phyloP scores from a whole-genome alignment of 441 rosid genomes.

The Eutrema salsugineum region DNA sequence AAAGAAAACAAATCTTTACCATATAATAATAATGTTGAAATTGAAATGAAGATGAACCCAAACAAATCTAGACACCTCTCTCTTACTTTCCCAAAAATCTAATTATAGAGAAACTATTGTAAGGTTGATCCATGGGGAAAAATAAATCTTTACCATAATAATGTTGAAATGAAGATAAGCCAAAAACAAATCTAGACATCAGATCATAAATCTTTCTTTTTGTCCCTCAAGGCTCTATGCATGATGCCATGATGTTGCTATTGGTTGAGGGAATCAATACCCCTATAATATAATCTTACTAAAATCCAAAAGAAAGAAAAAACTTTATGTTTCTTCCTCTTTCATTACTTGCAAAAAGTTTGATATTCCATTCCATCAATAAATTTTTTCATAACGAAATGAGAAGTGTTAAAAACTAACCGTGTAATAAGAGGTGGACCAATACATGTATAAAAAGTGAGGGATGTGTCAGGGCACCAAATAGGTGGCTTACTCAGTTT shows the following conservation, averaged over 20 bases:
- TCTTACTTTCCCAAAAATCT: background rate
- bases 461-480: conserved; percentile 27
- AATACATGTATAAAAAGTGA: conserved; percentile 22
- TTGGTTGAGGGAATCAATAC: conserved; percentile 31
- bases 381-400: background rate
- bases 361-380: background rate
- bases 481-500: conserved; percentile 31
- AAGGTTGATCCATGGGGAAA: background rate
- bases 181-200: conserved; percentile 29
- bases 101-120: background rate
- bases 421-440: conserved; percentile 29
- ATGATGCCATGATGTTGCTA: conserved; percentile 27
- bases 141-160: background rate
- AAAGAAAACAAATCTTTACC: background rate
- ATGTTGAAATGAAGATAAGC: conserved; percentile 8
- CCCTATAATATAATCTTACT: background rate
- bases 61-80: background rate
- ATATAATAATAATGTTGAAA: no score
- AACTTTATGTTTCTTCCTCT: background rate
- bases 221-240: conserved; percentile 32
- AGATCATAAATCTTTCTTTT: conserved; percentile 26
- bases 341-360: background rate
- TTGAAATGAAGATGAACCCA: no score
- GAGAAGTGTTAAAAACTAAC: background rate
- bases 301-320: conserved; percentile 11